These are phyloP conservation scores for Sutorius australiensis DNA, from an alignment of 768 basidiomycete species.

Conservation along the genomic window DNA sequence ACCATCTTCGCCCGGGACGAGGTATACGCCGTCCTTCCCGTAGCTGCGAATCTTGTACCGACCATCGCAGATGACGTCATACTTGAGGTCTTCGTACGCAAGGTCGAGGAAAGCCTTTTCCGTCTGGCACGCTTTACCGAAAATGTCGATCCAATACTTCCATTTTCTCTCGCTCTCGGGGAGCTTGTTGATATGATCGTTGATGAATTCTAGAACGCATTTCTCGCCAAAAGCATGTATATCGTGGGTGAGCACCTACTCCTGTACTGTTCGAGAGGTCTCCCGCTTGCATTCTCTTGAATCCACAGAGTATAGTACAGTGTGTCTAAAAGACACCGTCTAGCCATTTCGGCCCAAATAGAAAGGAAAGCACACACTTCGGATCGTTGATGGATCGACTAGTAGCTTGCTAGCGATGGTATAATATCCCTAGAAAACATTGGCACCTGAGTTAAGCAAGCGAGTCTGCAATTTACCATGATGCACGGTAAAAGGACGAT, in stretches of 20 bases:
- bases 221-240: neutral
- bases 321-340: neutral
- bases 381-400: neutral
- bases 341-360: too few species aligned
- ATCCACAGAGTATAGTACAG: neutral
- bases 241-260: neutral
- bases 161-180: neutral
- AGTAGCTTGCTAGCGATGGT: neutral
- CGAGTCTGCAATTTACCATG: neutral
- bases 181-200: neutral
- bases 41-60: neutral
- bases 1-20: neutral
- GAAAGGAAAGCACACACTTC: neutral
- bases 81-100: neutral
- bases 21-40: neutral
- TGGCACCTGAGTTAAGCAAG: neutral
- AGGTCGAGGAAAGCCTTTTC: neutral
- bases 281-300: neutral
- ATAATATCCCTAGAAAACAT: neutral
- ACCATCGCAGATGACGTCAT: neutral
- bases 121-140: neutral
- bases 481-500: neutral
- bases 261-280: neutral
- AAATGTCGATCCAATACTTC: neutral
- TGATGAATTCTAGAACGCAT: neutral